Evolutionary conservation across 371 early-diverging fungal genomes (phyloP), one percentile per base, ranked within the genome.

Genomic region (Haplosporangium sp.): DNA sequence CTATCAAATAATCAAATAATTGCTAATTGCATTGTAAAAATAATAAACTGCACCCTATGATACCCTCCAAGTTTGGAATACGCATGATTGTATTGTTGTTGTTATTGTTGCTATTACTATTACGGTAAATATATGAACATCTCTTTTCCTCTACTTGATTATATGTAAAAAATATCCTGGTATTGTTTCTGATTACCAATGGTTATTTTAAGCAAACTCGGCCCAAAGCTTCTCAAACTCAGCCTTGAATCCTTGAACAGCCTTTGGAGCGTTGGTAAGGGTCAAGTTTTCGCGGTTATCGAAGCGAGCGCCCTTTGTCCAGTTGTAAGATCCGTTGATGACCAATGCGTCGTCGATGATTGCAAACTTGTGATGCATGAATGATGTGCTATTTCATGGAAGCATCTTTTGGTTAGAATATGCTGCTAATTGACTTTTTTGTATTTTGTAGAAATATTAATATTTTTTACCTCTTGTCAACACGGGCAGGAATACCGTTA

Each of bases 331-430:
- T 13, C 90, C 90, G 53, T 83, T 87, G 61, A 88, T 84, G 37
- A 90, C 72, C n/a, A 74, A 34, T 9, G 65, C 17, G 52, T 85
- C 70, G 65, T 88, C 87, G 39, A 88, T 68, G 55, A 88, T 77
- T 8, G 87, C 90, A 74, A 90, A 90, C 67, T 90, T 90, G 79
- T 90, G 88, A 59, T 90, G 90, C 90, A 90, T 90, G 63, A 84
- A 87, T 9, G 86, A 84, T 15, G 79, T 61, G 50, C 87, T 87
- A 55, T 45, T 58, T 44, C 86, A 86, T 59, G 1, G 48, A 39
- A 39, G 5, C 48, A 60, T 27, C 27, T 27, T 27, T 27, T 27
- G 27, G 27, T 27, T 27, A 27, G 34, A 50, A 8, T 15, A 45
- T n/a, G 8, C 38, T 8, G 39, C 7, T 20, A 34, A 35, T 56